Percentiles rank a stretch among this genome's conserved stretches.
Conservation (phyloP, 495 filamentous ascomycete genomes). For the Pseudevernia furfuracea region DNA sequence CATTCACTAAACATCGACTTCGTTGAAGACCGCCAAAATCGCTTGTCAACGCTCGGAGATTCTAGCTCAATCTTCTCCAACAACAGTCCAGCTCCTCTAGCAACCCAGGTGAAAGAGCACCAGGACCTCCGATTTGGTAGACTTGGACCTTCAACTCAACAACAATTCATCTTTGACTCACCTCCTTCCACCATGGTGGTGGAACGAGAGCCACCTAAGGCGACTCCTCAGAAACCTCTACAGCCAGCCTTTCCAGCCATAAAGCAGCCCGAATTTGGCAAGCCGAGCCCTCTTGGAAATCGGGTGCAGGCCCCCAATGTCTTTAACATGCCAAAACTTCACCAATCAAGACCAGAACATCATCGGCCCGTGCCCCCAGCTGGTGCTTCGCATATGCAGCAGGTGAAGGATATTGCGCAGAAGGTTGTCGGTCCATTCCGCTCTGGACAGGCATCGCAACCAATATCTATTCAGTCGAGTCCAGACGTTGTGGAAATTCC, state of each 20-base stretch:
- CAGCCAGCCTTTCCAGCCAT: constrained; percentile 11
- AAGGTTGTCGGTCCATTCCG: constrained; percentile 38
- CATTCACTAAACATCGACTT: constrained; percentile 14
- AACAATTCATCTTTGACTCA: constrained; percentile 6
- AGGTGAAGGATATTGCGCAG: constrained; percentile 10
- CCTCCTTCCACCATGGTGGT: constrained; percentile 21
- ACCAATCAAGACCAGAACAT: constrained; percentile 43
- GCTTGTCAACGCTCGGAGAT: constrained; percentile 27
- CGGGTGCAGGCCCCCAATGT: constrained; percentile 37
- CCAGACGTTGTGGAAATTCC: constrained; percentile 39
- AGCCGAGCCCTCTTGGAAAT: constrained; percentile 44
- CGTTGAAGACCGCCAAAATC: constrained; percentile 8
- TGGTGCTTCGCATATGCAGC: constrained; percentile 23
- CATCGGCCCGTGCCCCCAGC: constrained; percentile 33
- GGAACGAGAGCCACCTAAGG: constrained; percentile 27
- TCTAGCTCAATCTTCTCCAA: constrained; percentile 31
- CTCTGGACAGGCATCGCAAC: constrained; percentile 31
- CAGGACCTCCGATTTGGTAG: neutral
- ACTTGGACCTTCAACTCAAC: neutral
- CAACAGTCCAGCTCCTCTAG: constrained; percentile 7
- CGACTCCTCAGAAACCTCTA: constrained; percentile 16
- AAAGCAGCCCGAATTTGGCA: constrained; percentile 51
- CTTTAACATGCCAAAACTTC: constrained; percentile 47
- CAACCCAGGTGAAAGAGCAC: neutral
- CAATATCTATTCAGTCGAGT: constrained; percentile 18